These are phyloP conservation scores for Phytophthora idaei DNA, from an alignment of 352 stramenopile genomes.

Conservation along the genomic window DNA sequence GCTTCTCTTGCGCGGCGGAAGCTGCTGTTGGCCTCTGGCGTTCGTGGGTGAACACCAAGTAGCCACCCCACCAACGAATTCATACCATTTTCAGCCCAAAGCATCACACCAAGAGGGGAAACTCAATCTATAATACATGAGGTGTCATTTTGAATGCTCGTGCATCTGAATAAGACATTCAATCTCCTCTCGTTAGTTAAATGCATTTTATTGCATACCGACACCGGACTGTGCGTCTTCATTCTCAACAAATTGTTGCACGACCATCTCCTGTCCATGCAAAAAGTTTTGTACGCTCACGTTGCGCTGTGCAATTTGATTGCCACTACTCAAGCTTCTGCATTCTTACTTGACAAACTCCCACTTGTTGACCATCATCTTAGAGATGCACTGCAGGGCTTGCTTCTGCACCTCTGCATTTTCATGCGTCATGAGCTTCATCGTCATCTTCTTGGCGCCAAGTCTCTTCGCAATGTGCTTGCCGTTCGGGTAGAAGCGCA, in stretches of 20 bases:
- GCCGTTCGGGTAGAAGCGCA: constrained; percentile 97
- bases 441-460: constrained; percentile 96
- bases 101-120: background rate
- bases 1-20: constrained; percentile 77
- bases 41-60: constrained; percentile 64
- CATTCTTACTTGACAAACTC: constrained; percentile 90
- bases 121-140: constrained; percentile 8
- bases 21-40: constrained; percentile 73
- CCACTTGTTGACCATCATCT: constrained; percentile 99
- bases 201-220: constrained; percentile 16
- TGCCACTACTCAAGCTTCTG: no score
- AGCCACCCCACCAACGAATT: constrained; percentile 18
- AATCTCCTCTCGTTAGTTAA: background rate
- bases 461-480: constrained; percentile 95
- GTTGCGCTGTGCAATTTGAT: background rate
- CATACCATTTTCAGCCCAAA: background rate
- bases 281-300: constrained; percentile 24
- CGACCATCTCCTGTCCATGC: constrained; percentile 14
- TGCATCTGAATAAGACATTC: no score
- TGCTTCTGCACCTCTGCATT: constrained; percentile 98
- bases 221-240: background rate
- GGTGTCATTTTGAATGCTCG: background rate
- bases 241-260: constrained; percentile 12
- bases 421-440: constrained; percentile 97
- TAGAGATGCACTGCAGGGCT: constrained; percentile 97